These are phyloP conservation scores for Metschnikowia gelsemii DNA, from an alignment of 805 yeast species.

Conservation along the genomic window DNA sequence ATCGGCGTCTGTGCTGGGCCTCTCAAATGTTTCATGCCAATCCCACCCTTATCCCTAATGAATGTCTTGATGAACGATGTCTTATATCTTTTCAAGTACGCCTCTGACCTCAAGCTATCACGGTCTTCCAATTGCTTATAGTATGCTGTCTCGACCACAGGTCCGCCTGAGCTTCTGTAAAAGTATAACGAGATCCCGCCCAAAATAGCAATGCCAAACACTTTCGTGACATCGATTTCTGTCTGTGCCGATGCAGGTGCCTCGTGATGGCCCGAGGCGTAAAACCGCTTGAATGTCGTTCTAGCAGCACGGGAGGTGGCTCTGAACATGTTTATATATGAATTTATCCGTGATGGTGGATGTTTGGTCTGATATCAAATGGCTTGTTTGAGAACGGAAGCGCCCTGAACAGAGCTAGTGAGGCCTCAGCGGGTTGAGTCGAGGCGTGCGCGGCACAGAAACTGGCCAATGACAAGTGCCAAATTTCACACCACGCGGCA, in stretches of 20 bases:
- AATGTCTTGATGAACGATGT: constrained; percentile 42
- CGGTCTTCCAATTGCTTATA: constrained; percentile 36
- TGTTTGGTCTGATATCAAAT: not conserved
- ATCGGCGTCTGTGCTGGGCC: constrained; percentile 31
- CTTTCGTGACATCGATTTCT: constrained; percentile 42
- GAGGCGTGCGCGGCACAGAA: not conserved
- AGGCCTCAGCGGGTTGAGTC: not conserved
- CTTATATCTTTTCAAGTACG: constrained; percentile 39
- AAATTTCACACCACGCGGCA: constrained; percentile 7
- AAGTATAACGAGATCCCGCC: constrained; percentile 34
- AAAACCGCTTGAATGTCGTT: constrained; percentile 16
- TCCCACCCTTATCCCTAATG: constrained; percentile 46
- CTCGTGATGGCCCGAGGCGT: constrained; percentile 18
- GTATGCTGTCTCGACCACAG: constrained; percentile 37
- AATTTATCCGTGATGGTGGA: not conserved
- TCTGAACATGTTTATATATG: constrained; percentile 18
- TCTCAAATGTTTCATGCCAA: constrained; percentile 43
- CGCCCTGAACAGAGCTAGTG: not conserved
- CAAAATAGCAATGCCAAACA: constrained; percentile 41
- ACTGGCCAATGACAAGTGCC: constrained; percentile 13
- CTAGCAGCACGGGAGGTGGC: constrained; percentile 20
- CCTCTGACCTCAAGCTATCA: constrained; percentile 35
- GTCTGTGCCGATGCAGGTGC: constrained; percentile 20
- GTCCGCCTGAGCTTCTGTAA: constrained; percentile 26
- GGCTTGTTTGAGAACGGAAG: not conserved